A percentile compares a stretch with the other conserved stretches of the same genome.
These are phyloP conservation scores for Typha latifolia DNA, from an alignment of 176 grass and related monocot genomes.

Conservation along the genomic window DNA sequence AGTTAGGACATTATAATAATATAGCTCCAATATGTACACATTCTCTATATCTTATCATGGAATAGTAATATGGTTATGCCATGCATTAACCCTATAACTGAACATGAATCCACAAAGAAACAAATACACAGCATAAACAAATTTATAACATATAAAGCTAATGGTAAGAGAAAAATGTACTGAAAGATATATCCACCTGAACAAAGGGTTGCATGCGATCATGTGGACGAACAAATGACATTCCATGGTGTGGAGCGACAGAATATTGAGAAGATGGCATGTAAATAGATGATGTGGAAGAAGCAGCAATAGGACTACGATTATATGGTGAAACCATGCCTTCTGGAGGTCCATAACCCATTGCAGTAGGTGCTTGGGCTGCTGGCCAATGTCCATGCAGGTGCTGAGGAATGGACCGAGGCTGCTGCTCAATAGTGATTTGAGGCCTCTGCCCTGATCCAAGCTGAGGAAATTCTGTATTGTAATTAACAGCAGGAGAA, in stretches of 20 bases:
- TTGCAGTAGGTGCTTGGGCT: conserved; percentile 28
- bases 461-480: conserved; percentile 95
- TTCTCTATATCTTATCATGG: background rate
- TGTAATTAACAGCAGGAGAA: conserved; percentile 91
- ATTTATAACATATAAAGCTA: background rate
- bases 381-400: conserved; percentile 43
- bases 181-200: conserved; percentile 30
- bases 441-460: conserved; percentile 48
- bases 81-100: background rate
- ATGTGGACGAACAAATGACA: conserved; percentile 51
- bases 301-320: conserved; percentile 33
- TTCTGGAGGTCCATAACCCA: conserved; percentile 50
- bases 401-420: conserved; percentile 41
- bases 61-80: background rate
- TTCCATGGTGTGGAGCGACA: conserved; percentile 35
- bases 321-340: conserved; percentile 34
- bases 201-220: conserved; percentile 44
- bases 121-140: background rate
- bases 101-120: background rate
- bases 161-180: background rate
- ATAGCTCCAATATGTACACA: background rate
- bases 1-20: background rate
- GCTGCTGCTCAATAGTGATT: conserved; percentile 50
- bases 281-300: conserved; percentile 38
- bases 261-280: conserved; percentile 56